Conservation (phyloP, 805 yeast genomes). For the Kuraishia floccosa region DNA sequence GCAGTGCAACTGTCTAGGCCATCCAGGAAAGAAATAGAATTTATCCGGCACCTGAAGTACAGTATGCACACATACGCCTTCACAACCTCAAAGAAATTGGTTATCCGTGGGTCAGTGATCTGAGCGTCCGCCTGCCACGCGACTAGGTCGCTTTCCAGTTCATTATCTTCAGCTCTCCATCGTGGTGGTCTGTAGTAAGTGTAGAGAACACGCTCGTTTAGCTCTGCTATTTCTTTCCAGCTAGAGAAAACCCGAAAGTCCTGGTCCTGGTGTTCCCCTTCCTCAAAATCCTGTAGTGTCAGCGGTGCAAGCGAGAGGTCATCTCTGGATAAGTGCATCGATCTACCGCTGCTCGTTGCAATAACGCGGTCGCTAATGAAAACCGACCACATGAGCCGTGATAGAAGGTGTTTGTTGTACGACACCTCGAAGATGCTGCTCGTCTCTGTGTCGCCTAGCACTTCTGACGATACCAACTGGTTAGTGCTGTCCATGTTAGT, state of each 20-base stretch:
- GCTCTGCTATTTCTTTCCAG: slow-evolving; percentile 12
- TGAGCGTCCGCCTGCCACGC: slow-evolving; percentile 3
- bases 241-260: slow-evolving; percentile 14
- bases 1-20: background rate
- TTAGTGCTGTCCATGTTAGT: slow-evolving; percentile 15
- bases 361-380: slow-evolving; percentile 17
- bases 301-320: slow-evolving; percentile 15
- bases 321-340: slow-evolving; percentile 13
- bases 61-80: slow-evolving; percentile 11
- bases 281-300: slow-evolving; percentile 13
- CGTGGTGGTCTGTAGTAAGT: slow-evolving; percentile 17
- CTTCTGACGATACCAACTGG: slow-evolving; percentile 5
- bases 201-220: slow-evolving; percentile 14
- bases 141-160: slow-evolving; percentile 13
- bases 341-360: slow-evolving; percentile 15
- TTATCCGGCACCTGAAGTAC: slow-evolving; percentile 15
- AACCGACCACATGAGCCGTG: slow-evolving; percentile 17
- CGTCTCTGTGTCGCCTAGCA: background rate
- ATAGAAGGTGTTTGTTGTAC: slow-evolving; percentile 11
- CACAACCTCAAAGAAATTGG: slow-evolving; percentile 8
- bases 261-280: slow-evolving; percentile 5
- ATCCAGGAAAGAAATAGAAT: slow-evolving; percentile 14
- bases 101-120: slow-evolving; percentile 7
- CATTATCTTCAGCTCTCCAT: slow-evolving; percentile 10
- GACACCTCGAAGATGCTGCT: slow-evolving; percentile 7